These are phyloP conservation scores for Paraurostyla sp. DNA, from an alignment of 73 alveolate genomes.

Conservation along the genomic window DNA sequence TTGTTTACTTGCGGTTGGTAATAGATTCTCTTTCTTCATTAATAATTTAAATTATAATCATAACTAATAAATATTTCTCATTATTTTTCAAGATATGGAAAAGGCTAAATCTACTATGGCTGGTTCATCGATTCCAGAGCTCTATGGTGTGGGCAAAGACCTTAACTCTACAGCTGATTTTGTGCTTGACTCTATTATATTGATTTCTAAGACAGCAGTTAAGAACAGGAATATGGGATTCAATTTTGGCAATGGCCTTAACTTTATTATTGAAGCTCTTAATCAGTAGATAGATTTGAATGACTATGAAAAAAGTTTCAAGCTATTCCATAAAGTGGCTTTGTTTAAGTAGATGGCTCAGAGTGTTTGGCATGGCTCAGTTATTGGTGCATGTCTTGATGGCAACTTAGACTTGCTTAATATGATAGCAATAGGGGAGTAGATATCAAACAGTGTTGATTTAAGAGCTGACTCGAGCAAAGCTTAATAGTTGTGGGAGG, in stretches of 20 bases:
- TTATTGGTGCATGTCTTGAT: neutral
- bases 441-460: neutral
- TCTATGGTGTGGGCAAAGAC: neutral
- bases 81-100: too few species aligned
- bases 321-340: neutral
- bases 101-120: too few species aligned
- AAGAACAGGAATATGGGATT: neutral
- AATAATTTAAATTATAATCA: too few species aligned
- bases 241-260: neutral
- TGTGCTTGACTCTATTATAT: neutral
- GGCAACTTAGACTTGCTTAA: neutral
- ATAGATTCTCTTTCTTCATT: too few species aligned
- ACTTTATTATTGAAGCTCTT: neutral
- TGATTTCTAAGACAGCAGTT: neutral
- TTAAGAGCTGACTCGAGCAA: neutral
- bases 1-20: too few species aligned
- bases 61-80: too few species aligned
- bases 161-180: neutral
- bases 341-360: neutral
- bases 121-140: too few species aligned
- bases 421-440: neutral
- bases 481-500: neutral
- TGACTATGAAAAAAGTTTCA: neutral
- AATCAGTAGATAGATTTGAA: neutral
- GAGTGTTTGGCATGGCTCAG: conserved; percentile 30